Evolutionary conservation across 2,329 filamentous ascomycete genomes (phyloP).

Genomic region (Magnaporthiopsis incrustans): DNA sequence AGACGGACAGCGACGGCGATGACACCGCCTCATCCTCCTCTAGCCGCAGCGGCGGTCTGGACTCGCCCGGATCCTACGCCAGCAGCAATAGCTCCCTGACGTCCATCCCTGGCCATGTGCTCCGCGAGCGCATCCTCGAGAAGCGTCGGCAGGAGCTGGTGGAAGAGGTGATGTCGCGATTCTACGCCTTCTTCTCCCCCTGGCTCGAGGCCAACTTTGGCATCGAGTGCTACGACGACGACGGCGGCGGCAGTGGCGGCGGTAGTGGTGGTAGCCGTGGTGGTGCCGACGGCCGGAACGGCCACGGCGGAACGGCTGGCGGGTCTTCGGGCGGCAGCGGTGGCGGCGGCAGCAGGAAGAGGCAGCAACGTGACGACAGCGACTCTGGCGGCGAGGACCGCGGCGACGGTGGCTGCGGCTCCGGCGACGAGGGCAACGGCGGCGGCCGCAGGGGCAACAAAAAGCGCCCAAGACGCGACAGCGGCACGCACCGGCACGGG

Average conservation of each 20-base stretch:
- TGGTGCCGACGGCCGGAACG: background rate
- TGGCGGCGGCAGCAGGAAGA: background rate
- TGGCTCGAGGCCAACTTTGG: slow-evolving; percentile 15
- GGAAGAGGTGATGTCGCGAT: slow-evolving; percentile 18
- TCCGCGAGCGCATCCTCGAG: background rate
- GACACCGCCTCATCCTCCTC: background rate
- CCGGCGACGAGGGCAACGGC: slow-evolving; percentile 3
- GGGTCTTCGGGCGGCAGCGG: background rate
- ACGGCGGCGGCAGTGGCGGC: slow-evolving; percentile 3
- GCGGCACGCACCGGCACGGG: background rate
- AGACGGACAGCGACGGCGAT: background rate
- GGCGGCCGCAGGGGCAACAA: slow-evolving; percentile 12
- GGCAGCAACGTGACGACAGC: slow-evolving; percentile 1
- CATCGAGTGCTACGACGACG: slow-evolving; percentile 7
- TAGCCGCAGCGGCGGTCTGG: background rate
- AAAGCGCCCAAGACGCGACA: background rate
- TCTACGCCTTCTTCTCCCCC: slow-evolving; percentile 13
- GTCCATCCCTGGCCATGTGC: background rate
- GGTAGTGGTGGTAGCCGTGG: background rate
- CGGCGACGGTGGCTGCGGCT: background rate
- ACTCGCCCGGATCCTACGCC: background rate
- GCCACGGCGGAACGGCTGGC: background rate
- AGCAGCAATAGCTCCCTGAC: background rate
- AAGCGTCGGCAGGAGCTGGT: slow-evolving; percentile 17
- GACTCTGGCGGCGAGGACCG: background rate